Evolutionary conservation across 306 rosid genomes (phyloP).

Genomic region (Vigna hirtella): DNA sequence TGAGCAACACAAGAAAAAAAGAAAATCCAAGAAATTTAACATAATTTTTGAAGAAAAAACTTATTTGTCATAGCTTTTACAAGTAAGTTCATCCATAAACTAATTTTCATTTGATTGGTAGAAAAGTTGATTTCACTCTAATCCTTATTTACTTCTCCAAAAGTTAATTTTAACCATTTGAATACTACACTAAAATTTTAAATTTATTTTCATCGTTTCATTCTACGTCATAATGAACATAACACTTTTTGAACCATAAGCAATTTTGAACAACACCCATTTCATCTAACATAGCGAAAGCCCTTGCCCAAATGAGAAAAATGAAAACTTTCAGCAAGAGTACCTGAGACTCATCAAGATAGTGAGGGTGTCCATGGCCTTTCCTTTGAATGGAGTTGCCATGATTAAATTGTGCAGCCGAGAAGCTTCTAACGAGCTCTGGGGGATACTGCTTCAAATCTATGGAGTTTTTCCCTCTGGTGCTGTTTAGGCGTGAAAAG

Average conservation of each 20-base stretch:
- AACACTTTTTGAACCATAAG: not conserved
- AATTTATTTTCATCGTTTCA: not conserved
- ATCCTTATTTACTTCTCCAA: not conserved
- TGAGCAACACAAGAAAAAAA: slow-evolving; percentile 2
- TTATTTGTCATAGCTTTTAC: not conserved
- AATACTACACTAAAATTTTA: not conserved
- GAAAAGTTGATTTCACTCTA: not conserved
- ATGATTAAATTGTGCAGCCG: slow-evolving; percentile 83
- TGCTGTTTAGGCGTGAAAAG: not conserved
- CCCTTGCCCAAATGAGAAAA: slow-evolving; percentile 5
- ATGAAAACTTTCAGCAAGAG: not conserved
- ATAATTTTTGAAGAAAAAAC: not conserved
- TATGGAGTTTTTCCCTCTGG: not conserved
- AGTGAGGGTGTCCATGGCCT: slow-evolving; percentile 46
- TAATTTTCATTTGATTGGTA: not conserved
- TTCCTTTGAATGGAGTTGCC: slow-evolving; percentile 74
- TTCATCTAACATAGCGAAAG: not conserved
- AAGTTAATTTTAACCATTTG: not conserved
- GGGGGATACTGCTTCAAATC: slow-evolving; percentile 51
- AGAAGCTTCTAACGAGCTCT: slow-evolving; percentile 83
- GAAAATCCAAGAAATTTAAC: not conserved
- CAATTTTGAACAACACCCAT: not conserved
- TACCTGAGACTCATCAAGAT: slow-evolving; percentile 90
- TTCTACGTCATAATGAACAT: not conserved
- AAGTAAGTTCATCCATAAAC: not conserved